These are phyloP conservation scores for Podaxis sp. DNA, from an alignment of 768 basidiomycete species.

Conservation along the genomic window DNA sequence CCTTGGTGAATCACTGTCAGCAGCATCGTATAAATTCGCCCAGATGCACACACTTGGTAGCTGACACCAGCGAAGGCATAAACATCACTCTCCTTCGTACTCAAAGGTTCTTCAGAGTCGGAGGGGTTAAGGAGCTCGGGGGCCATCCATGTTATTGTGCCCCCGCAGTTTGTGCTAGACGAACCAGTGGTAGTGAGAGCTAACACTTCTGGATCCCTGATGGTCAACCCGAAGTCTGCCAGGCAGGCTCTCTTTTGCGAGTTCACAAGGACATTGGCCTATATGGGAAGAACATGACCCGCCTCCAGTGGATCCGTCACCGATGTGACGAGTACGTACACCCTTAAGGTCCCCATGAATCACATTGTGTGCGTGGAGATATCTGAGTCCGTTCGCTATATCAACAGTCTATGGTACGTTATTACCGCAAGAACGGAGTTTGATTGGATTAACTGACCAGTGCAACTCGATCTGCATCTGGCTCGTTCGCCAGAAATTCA, in stretches of 20 bases:
- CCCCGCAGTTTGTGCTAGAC: neutral
- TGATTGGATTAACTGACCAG: neutral
- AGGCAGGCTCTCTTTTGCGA: slow-evolving; percentile 16
- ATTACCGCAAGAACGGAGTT: neutral
- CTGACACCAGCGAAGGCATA: slow-evolving; percentile 13
- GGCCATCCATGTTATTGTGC: slow-evolving; percentile 14
- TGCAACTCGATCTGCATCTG: slow-evolving; percentile 3
- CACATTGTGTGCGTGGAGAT: slow-evolving; percentile 15
- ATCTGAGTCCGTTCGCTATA: slow-evolving; percentile 15
- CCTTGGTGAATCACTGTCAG: neutral
- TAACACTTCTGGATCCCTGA: slow-evolving; percentile 8
- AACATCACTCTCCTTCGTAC: slow-evolving; percentile 10
- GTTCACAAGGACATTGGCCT: slow-evolving; percentile 20
- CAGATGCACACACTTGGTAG: slow-evolving; percentile 10
- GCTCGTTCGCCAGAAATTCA: slow-evolving; percentile 8
- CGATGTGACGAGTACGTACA: slow-evolving; percentile 5
- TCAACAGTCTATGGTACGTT: slow-evolving; percentile 3
- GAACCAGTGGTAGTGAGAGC: slow-evolving; percentile 13
- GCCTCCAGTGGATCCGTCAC: neutral
- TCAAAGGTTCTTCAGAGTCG: slow-evolving; percentile 9
- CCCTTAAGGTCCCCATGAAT: slow-evolving; percentile 21
- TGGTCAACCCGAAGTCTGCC: slow-evolving; percentile 20
- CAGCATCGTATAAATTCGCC: neutral
- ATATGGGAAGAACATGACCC: neutral
- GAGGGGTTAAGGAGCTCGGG: slow-evolving; percentile 12